phyloP scores from a whole-genome alignment of 495 filamentous ascomycete genomes.

The Lasiosphaeriaceae sp. region DNA sequence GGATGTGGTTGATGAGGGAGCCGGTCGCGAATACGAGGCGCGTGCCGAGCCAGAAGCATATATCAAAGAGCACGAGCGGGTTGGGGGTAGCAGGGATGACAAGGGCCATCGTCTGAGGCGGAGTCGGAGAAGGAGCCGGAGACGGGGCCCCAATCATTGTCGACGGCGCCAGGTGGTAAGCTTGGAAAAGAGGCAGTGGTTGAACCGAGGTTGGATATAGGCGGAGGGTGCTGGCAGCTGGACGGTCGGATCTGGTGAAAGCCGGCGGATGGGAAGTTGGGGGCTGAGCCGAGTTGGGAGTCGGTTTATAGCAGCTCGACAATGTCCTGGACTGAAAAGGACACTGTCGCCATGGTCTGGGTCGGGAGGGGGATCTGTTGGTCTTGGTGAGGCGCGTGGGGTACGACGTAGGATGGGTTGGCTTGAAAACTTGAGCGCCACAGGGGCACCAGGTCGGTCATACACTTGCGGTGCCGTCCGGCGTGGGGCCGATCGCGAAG shows the following conservation, averaged over 20 bases:
- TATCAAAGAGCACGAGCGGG: conserved; percentile 1
- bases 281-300: not conserved
- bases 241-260: not conserved
- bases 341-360: not conserved
- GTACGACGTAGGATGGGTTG: not conserved
- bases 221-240: not conserved
- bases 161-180: too few relatives aligned
- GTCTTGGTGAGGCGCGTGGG: not conserved
- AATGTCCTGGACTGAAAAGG: not conserved
- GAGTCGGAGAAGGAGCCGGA: not conserved
- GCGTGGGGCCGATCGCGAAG: too few relatives aligned
- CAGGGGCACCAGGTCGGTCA: not conserved
- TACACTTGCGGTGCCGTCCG: too few relatives aligned
- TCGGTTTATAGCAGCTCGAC: not conserved
- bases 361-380: not conserved
- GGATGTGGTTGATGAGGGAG: conserved; percentile 1
- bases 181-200: not conserved
- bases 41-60: conserved; percentile 6
- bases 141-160: not conserved
- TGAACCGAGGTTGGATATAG: not conserved
- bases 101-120: not conserved
- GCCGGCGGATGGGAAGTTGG: not conserved
- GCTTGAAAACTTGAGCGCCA: not conserved
- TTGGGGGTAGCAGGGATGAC: not conserved
- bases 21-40: conserved; percentile 8